Percentiles rank a stretch among this genome's conserved stretches.
These are phyloP conservation scores for Eucalyptus marginata DNA, from an alignment of 345 rosid species.

Conservation along the genomic window DNA sequence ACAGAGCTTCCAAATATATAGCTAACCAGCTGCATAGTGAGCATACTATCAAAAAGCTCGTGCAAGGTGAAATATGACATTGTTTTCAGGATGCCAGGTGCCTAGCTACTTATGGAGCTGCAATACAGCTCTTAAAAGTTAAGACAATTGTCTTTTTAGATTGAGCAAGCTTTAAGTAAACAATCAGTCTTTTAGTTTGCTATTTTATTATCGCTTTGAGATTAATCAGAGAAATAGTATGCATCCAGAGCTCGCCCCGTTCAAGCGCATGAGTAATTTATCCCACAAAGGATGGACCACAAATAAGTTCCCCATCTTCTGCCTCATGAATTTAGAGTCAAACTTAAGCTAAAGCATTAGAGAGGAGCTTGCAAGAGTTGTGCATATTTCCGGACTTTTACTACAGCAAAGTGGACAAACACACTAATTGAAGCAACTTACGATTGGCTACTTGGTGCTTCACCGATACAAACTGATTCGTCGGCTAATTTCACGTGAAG, in stretches of 20 bases:
- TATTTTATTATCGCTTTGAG: neutral
- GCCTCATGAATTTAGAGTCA: neutral
- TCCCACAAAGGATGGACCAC: neutral
- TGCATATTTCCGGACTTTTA: neutral
- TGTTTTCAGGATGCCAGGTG: neutral
- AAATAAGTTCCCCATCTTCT: neutral
- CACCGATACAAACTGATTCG: slow-evolving; percentile 95
- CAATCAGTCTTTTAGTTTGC: neutral
- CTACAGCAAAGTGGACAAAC: neutral
- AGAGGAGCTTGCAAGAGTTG: neutral
- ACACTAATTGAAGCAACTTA: slow-evolving; percentile 18
- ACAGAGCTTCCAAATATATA: neutral
- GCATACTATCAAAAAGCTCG: neutral
- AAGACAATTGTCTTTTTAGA: neutral
- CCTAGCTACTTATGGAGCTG: neutral
- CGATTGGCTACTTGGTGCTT: slow-evolving; percentile 99
- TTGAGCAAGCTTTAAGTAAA: neutral
- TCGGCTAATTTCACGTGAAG: slow-evolving; percentile 95
- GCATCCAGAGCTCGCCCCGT: neutral
- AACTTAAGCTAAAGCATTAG: neutral
- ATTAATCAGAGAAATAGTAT: neutral
- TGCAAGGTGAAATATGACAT: neutral
- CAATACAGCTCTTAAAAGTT: neutral
- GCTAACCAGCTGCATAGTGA: neutral
- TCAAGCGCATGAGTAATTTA: neutral